These are phyloP conservation scores for Cryptosporidium ubiquitum DNA, from an alignment of 169 alveolate genomes.

Conservation along the genomic window DNA sequence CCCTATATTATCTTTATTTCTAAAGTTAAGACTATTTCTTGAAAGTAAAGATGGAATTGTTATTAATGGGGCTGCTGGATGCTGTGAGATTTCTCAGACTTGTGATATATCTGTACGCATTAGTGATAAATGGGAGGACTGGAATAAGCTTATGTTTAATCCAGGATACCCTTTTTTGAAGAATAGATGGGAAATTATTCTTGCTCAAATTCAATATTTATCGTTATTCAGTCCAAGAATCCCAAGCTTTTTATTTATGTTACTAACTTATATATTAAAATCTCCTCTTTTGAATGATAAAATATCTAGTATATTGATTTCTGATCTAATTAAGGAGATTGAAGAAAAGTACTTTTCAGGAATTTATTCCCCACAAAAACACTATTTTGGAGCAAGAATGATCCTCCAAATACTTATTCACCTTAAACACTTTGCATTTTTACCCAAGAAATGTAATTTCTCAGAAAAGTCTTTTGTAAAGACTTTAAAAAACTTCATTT, in stretches of 20 bases:
- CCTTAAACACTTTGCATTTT: not conserved
- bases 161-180: constrained; percentile 26
- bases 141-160: constrained; percentile 36
- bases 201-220: constrained; percentile 20
- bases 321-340: constrained; percentile 7
- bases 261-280: not conserved
- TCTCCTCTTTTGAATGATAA: constrained; percentile 15
- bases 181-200: constrained; percentile 38
- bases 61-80: not conserved
- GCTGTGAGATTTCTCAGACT: not conserved
- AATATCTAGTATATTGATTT: not conserved
- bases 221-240: constrained; percentile 56
- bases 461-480: not conserved
- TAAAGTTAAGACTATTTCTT: constrained; percentile 35
- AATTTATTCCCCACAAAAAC: constrained; percentile 11
- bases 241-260: not conserved
- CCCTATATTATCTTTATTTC: constrained; percentile 12
- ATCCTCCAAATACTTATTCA: constrained; percentile 21
- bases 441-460: not conserved
- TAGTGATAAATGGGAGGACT: constrained; percentile 34
- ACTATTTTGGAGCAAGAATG: constrained; percentile 53
- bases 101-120: not conserved
- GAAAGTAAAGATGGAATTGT: constrained; percentile 12
- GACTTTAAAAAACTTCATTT: not conserved
- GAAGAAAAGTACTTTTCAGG: constrained; percentile 42